A percentile compares a stretch with the other conserved stretches of the same genome.
Conservation (phyloP, 139 green algal genomes). For the Chlamydomonas sp. region DNA sequence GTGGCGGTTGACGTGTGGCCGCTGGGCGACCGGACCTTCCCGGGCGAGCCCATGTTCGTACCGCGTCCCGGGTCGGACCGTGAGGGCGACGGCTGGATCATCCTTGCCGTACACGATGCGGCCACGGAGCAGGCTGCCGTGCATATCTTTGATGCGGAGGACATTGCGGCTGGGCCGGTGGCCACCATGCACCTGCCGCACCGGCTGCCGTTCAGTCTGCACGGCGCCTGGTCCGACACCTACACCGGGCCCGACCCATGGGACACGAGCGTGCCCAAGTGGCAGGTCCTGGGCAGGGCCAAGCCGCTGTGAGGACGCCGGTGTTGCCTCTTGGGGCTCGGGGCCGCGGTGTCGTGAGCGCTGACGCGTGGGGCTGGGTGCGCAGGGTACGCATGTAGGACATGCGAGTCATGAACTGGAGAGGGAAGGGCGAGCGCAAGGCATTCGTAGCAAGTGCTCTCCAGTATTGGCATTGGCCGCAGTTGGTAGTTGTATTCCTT, state of each 20-base stretch:
- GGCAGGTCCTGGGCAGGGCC: conserved; percentile 11
- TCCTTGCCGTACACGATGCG: conserved; percentile 70
- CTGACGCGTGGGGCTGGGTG: no score
- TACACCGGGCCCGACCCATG: conserved; percentile 17
- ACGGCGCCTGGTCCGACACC: conserved; percentile 58
- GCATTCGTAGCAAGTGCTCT: no score
- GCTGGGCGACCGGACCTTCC: conserved; percentile 58
- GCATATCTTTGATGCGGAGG: conserved; percentile 64
- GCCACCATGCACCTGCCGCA: conserved; percentile 67
- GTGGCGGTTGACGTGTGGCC: conserved; percentile 42
- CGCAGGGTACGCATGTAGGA: no score
- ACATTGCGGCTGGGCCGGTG: conserved; percentile 54
- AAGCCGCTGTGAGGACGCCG: background rate
- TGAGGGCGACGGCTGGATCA: conserved; percentile 82
- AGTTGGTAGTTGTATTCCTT: no score
- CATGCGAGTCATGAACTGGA: no score
- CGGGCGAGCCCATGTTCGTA: conserved; percentile 80
- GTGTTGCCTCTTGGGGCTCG: no score
- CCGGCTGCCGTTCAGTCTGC: conserved; percentile 62
- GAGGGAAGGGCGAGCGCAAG: no score
- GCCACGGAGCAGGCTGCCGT: conserved; percentile 40
- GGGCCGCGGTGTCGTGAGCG: no score
- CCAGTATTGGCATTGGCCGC: no score
- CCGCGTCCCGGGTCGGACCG: conserved; percentile 40
- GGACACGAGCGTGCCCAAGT: background rate